Evolutionary conservation across 345 rosid genomes (phyloP), one percentile per base, ranked within the genome.

Genomic region (Hypericum androsaemum): DNA sequence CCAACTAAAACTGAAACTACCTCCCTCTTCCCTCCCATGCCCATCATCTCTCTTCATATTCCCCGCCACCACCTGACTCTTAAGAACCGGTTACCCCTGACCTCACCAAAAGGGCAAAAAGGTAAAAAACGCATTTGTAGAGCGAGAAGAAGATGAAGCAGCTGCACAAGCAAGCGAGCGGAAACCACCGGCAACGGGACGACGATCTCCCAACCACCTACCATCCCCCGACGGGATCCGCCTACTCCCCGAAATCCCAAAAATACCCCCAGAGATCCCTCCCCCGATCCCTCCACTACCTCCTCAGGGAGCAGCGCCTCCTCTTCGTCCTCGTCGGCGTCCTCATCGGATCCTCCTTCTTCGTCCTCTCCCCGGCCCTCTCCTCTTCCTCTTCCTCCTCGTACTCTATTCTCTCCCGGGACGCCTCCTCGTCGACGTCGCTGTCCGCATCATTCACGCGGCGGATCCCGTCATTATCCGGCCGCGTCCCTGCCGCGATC

Each of bases 111-210:
- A 22, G 32, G 32, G 32, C 32, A 22, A 22, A 22, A 22, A 22
- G 32, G 32, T 22, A 22, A 22, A n/a, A 22, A 22, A 22, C 32
- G 32, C 1, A 22, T 1, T 22, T 4, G 32, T 22, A 22, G 32
- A n/a, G n/a, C n/a, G n/a, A n/a, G n/a, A 22, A 22, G 50, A 32
- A 46, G 13, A 35, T 89, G 97, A 89, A 89, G 75, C 95, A 78
- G 74, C 76, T 86, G 4, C 80, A 89, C 77, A 89, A 89, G 66
- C 97, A 86, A 71, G 48, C 71, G 41, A 81, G 81, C 77, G 57
- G 58, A 5, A 85, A 72, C 50, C 68, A 66, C 55, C 63, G 77
- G 62, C 77, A 22, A 22, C 32, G 86, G 16, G 97, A 86, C 32
- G 94, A 81, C 7, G 83, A 81, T 45, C 65, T 59, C 41, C 74